A percentile compares a stretch with the other conserved stretches of the same genome.
These are phyloP conservation scores for Podospora sp. DNA, from an alignment of 495 filamentous ascomycete species.

Conservation along the genomic window DNA sequence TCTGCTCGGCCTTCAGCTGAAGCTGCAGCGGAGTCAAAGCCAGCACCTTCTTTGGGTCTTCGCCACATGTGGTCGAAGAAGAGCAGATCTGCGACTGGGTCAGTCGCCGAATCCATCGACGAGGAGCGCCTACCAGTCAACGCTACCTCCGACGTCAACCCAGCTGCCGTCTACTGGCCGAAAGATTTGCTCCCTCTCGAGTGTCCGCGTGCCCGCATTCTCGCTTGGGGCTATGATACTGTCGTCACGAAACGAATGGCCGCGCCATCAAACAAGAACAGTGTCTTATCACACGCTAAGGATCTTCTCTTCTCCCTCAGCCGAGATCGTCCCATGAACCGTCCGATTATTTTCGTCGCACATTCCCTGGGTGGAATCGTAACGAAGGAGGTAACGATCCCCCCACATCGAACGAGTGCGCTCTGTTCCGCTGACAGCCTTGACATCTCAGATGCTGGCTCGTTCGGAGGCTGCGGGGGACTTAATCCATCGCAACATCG, in stretches of 20 bases:
- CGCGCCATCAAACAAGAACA: constrained; percentile 31
- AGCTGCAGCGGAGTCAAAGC: not conserved
- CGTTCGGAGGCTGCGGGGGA: constrained; percentile 4
- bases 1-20: not conserved
- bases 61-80: too few species aligned
- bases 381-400: constrained; percentile 12
- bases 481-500: constrained; percentile 23
- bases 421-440: too few species aligned
- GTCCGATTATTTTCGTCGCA: constrained; percentile 46
- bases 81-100: too few species aligned
- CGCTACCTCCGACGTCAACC: not conserved
- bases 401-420: too few species aligned
- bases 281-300: constrained; percentile 39
- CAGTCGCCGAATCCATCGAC: too few species aligned
- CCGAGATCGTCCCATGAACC: constrained; percentile 19
- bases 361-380: constrained; percentile 36
- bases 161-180: constrained; percentile 36
- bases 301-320: constrained; percentile 37
- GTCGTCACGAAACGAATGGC: constrained; percentile 22
- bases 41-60: not conserved
- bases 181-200: constrained; percentile 40
- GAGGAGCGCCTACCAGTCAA: too few species aligned
- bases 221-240: constrained; percentile 48
- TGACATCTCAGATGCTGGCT: not conserved
- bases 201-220: constrained; percentile 36